Conservation (phyloP, 1,284 basidiomycete species). For the Mycena citricolor region DNA sequence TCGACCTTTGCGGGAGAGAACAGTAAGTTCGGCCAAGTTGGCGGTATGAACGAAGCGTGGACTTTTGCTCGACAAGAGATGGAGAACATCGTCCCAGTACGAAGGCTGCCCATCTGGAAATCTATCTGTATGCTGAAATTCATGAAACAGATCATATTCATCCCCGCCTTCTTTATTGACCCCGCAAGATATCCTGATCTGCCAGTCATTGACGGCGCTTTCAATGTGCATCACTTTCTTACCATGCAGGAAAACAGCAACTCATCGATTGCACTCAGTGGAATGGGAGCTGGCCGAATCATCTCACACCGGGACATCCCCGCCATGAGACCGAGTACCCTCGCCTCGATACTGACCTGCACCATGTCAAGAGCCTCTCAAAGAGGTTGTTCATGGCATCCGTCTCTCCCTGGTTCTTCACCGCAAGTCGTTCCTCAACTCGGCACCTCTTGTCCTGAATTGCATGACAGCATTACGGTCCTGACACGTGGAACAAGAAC, state of each 20-base stretch:
- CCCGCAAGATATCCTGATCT: conserved; percentile 34
- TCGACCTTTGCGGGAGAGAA: conserved; percentile 31
- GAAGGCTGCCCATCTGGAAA: neutral
- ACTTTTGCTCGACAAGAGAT: conserved; percentile 30
- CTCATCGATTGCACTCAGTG: conserved; percentile 31
- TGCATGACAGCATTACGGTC: conserved; percentile 48
- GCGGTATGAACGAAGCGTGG: conserved; percentile 27
- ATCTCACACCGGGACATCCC: conserved; percentile 32
- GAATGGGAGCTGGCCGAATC: conserved; percentile 47
- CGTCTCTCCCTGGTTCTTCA: conserved; percentile 63
- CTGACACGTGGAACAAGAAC: conserved; percentile 65
- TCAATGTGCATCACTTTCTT: conserved; percentile 36
- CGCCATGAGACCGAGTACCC: conserved; percentile 32
- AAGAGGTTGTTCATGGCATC: conserved; percentile 59
- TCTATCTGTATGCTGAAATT: conserved; percentile 12
- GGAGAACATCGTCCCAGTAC: conserved; percentile 30
- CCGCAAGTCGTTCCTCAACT: conserved; percentile 33
- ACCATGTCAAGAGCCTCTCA: conserved; percentile 35
- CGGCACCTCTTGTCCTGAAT: neutral
- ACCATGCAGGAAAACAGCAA: neutral
- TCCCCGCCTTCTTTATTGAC: conserved; percentile 46
- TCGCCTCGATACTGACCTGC: conserved; percentile 35
- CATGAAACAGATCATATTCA: conserved; percentile 32
- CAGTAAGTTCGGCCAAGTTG: conserved; percentile 25
- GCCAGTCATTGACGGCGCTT: conserved; percentile 39